Percentiles rank a stretch among this genome's conserved stretches.
Conservation (phyloP, 192 early-diverging fungal species). For the Coemansia aciculifera region DNA sequence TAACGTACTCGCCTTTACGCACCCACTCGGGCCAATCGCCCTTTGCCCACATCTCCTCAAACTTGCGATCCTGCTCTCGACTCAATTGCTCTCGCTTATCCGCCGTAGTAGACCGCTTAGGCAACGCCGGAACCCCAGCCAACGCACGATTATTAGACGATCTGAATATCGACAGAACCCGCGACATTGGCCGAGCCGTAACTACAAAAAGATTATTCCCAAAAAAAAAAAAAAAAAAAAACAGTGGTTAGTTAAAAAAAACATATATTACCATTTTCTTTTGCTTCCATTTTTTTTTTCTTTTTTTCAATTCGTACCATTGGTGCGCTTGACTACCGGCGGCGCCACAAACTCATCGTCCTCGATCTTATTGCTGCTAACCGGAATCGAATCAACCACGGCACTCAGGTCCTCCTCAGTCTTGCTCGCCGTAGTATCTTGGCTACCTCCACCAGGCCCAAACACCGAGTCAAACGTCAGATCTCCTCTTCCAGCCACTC, state of each 20-base stretch:
- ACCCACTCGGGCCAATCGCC: conserved; percentile 56
- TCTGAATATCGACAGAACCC: conserved; percentile 53
- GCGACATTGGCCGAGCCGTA: conserved; percentile 53
- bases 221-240: not conserved
- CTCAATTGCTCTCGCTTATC: conserved; percentile 39
- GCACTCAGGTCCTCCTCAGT: not conserved
- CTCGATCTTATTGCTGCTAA: conserved; percentile 6
- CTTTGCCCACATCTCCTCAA: conserved; percentile 51
- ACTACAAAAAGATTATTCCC: conserved; percentile 21
- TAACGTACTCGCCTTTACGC: conserved; percentile 34
- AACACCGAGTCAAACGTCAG: conserved; percentile 56
- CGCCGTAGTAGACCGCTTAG: conserved; percentile 18
- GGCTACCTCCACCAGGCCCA: conserved; percentile 22
- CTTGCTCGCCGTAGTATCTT: conserved; percentile 9
- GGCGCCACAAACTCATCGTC: conserved; percentile 49
- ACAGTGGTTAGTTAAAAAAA: not conserved
- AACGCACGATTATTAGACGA: conserved; percentile 23
- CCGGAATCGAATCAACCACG: not conserved
- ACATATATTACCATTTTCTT: conserved; percentile 7
- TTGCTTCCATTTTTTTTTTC: not conserved
- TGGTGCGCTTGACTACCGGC: conserved; percentile 53
- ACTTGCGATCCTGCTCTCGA: conserved; percentile 44
- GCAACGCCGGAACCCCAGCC: conserved; percentile 11
- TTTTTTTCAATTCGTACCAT: conserved; percentile 35
- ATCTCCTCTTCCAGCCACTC: not conserved